Base-by-base conservation (phyloP, 106 monocot species). In the Alisma plantagoaquatica region DNA sequence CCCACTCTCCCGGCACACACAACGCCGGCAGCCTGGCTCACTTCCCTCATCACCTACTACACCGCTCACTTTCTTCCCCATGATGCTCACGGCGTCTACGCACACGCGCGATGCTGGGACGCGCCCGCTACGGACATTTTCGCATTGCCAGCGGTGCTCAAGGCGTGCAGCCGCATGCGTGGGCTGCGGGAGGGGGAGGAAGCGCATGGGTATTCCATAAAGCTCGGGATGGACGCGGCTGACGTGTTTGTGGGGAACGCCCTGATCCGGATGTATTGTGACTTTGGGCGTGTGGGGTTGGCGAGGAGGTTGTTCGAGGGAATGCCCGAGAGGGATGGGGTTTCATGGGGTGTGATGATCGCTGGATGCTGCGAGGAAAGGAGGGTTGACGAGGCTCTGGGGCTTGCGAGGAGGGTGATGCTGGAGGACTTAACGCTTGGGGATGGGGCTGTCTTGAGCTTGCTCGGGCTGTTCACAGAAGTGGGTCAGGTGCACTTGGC, bases 331-430 rank as follows among this genome's bases (percentile, higher is more conserved):
- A 68, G 72, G 49, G 71, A 75, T 52, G 72, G 64, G 2, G 75
- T 75, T 23, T 75, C 81, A 0, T 81, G 80, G 80, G 58, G 59
- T 67, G 67, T 74, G 0, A 70, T 75, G 66, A 67, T 80, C n/a
- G n/a, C n/a, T n/a, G n/a, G n/a, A n/a, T n/a, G n/a, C n/a, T n/a
- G n/a, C n/a, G n/a, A n/a, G n/a, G n/a, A n/a, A 0, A 46, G 26
- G 6, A 28, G 53, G 2, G 26, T 59, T 5, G 50, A 41, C 24
- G 44, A 27, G 2, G 71, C 57, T 2, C 43, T 75, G 57, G 46
- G 55, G 30, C 53, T 80, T 1, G 67, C 75, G 44, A 19, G 3
- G 3, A 54, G 49, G 29, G 75, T 80, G 80, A 17, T 3, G 57
- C 4, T 19, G 16, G 71, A 75, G 2, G 25, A 69, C 32, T 31